Conservation (phyloP, 2,329 filamentous ascomycete species). For the Cercospora sp. region DNA sequence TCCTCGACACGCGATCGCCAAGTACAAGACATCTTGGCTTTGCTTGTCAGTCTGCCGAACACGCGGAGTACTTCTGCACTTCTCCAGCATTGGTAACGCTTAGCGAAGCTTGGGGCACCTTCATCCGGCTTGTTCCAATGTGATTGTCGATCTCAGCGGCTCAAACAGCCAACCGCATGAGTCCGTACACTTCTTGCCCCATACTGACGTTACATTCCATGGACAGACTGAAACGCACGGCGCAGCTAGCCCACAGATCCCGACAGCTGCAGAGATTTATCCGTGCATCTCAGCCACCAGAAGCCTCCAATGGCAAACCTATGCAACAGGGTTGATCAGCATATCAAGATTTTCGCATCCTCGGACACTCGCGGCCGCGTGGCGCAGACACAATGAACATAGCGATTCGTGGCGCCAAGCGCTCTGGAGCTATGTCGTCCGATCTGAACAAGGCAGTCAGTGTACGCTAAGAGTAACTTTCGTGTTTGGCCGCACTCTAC, state of each 20-base stretch:
- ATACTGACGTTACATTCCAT: neutral
- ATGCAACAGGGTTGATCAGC: neutral
- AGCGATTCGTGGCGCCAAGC: neutral
- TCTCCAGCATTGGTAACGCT: neutral
- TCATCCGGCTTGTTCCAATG: neutral
- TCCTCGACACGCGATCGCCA: neutral
- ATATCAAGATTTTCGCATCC: neutral
- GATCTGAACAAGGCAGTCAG: neutral
- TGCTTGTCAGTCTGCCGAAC: neutral
- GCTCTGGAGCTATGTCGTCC: neutral
- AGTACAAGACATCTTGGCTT: neutral
- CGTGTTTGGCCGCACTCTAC: neutral
- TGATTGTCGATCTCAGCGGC: neutral
- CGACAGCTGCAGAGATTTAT: neutral
- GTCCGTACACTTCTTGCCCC: neutral
- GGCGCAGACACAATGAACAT: neutral
- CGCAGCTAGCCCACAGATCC: neutral
- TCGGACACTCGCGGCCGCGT: neutral
- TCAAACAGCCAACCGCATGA: neutral
- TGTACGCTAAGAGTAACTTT: neutral
- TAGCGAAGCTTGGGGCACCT: neutral
- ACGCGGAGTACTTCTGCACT: neutral
- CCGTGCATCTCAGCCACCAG: neutral
- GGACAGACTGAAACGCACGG: neutral
- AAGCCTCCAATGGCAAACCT: neutral